Base-by-base conservation (phyloP, 768 basidiomycete species). In the Lenzites betulinus region DNA sequence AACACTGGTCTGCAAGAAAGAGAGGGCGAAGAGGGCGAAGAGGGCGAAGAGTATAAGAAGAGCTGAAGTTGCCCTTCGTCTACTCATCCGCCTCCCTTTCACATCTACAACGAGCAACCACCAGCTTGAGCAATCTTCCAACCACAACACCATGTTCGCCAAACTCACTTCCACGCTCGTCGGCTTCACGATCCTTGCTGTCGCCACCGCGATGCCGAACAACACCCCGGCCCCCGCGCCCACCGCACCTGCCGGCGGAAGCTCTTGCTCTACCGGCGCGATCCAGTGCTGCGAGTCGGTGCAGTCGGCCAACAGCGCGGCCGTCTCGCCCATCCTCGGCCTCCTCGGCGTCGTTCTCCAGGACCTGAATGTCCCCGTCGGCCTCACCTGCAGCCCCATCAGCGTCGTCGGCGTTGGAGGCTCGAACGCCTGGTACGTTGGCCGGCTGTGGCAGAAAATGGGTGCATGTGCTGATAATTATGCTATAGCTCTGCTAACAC, bases 371-470 rank as follows among this genome's bases (percentile, higher is more conserved):
- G 53, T 57, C 46, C 33, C 33, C 20, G 58, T 67, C 25, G 64
- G 66, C 13, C 50, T 65, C 33, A 50, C 38, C 22, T 67, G 64
- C 58, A 54, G 52, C 9, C 64, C 65, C 33, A 64, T 62, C 55
- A 58, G 18, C 53, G 55, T 61, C 30, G 46, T 58, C 36, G 64
- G 56, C 46, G 56, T 62, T 22, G 60, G 60, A 2, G 20, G 47
- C 25, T 22, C 25, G 25, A 25, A 51, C 39, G 20, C 36, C 7
- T 55, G 53, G 60, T 61, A 13, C 16, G 54, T 35, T 16, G 12
- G 8, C 2, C 22, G 23, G n/a, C 42, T 20, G 25, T 11, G 39
- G 3, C 16, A n/a, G 4, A 39, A 20, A 7, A 1, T 3, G 6
- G 15, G 18, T 15, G 23, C 5, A 15, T 23, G 3, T 23, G 7